A percentile compares a stretch with the other conserved stretches of the same genome.
Conservation (phyloP, 2,329 filamentous ascomycete species). For the Aspergillus calidoustus region DNA sequence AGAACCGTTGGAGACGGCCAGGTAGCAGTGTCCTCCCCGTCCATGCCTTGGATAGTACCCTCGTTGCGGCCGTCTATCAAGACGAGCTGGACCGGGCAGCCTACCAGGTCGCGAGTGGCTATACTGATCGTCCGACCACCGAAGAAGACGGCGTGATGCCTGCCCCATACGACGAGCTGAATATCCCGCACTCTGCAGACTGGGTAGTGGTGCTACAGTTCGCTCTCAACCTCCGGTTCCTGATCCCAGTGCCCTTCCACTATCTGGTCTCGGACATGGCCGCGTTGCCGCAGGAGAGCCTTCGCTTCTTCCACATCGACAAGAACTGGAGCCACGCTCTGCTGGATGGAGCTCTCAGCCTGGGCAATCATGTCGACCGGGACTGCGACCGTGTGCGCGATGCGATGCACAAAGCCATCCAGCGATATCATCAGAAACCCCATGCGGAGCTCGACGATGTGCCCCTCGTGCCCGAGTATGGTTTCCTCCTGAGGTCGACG, state of each 20-base stretch:
- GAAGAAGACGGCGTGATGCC: not conserved
- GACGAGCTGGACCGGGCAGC: not conserved
- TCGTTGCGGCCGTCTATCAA: not conserved
- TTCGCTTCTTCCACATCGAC: slow-evolving; percentile 55
- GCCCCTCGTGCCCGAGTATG: slow-evolving; percentile 44
- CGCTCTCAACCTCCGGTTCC: slow-evolving; percentile 45
- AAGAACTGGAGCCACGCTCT: slow-evolving; percentile 49
- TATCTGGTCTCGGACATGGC: slow-evolving; percentile 47
- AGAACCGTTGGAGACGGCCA: too few relatives aligned
- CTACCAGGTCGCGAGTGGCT: not conserved
- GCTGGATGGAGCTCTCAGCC: slow-evolving; percentile 50
- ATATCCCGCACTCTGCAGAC: slow-evolving; percentile 38
- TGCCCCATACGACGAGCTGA: slow-evolving; percentile 39
- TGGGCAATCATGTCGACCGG: slow-evolving; percentile 45
- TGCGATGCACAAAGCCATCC: slow-evolving; percentile 33
- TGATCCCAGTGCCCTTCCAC: slow-evolving; percentile 46
- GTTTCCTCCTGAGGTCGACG: slow-evolving; percentile 46
- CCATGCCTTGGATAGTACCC: not conserved
- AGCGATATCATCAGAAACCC: slow-evolving; percentile 17
- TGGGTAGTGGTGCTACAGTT: slow-evolving; percentile 44
- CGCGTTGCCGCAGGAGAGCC: slow-evolving; percentile 41
- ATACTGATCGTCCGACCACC: not conserved
- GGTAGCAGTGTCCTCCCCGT: not conserved
- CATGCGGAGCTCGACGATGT: not conserved
- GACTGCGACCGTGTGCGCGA: slow-evolving; percentile 35